Evolutionary conservation across 1,284 basidiomycete genomes (phyloP).

Genomic region (Gomphus bonarii): DNA sequence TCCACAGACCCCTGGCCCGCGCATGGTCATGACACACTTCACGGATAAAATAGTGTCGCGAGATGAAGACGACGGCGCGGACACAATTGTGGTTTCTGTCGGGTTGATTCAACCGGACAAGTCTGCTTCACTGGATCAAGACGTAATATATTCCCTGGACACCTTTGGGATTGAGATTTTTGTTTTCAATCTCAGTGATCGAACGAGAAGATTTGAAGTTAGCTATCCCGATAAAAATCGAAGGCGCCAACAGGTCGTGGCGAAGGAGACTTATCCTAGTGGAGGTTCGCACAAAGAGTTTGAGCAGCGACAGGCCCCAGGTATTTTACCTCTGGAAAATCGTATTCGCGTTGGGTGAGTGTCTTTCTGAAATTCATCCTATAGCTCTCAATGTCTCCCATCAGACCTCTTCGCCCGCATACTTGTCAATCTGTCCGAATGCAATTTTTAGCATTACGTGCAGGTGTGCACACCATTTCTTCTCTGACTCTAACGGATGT

Average conservation of each 20-base stretch:
- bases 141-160: constrained; percentile 57
- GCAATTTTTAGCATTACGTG: constrained; percentile 70
- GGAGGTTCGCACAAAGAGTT: constrained; percentile 11
- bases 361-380: neutral
- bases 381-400: constrained; percentile 6
- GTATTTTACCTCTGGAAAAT: constrained; percentile 72
- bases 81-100: constrained; percentile 65
- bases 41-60: constrained; percentile 12
- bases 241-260: constrained; percentile 20
- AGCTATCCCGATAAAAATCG: constrained; percentile 48
- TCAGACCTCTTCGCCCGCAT: constrained; percentile 66
- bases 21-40: constrained; percentile 28
- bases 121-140: constrained; percentile 20
- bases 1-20: constrained; percentile 48
- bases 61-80: constrained; percentile 27
- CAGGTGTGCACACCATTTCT: constrained; percentile 74
- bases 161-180: constrained; percentile 81
- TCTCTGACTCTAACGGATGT: constrained; percentile 64
- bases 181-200: constrained; percentile 76
- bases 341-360: constrained; percentile 72
- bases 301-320: constrained; percentile 33
- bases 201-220: constrained; percentile 70
- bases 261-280: neutral
- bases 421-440: constrained; percentile 82
- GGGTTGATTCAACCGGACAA: constrained; percentile 38